These are phyloP conservation scores for Cyberlindnera samutprakarnensis DNA, from an alignment of 805 yeast species.

Conservation along the genomic window DNA sequence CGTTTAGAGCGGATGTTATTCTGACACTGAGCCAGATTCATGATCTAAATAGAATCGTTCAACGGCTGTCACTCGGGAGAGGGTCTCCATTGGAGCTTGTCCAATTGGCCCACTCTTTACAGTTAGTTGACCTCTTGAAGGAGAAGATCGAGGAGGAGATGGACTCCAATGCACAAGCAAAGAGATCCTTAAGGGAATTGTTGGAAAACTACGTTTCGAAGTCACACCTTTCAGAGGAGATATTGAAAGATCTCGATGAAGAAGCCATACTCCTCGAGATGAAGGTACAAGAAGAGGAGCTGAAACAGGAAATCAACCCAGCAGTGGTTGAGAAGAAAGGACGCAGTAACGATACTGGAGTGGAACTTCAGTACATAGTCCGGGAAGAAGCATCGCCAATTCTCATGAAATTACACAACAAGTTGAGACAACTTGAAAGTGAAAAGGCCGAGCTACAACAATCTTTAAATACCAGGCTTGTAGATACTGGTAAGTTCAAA, in stretches of 20 bases:
- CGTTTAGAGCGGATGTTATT: slow-evolving; percentile 26
- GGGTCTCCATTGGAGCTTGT: slow-evolving; percentile 39
- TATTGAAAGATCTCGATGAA: slow-evolving; percentile 35
- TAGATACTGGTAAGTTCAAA: slow-evolving; percentile 20
- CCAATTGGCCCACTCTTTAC: slow-evolving; percentile 35
- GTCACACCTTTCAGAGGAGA: slow-evolving; percentile 31
- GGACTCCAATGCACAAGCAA: slow-evolving; percentile 22
- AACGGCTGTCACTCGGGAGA: slow-evolving; percentile 44
- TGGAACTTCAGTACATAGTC: slow-evolving; percentile 5
- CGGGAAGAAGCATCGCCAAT: slow-evolving; percentile 5
- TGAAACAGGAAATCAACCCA: slow-evolving; percentile 8
- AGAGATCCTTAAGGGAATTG: slow-evolving; percentile 15
- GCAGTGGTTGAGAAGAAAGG: slow-evolving; percentile 7
- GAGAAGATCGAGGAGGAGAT: slow-evolving; percentile 14
- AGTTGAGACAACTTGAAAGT: slow-evolving; percentile 1
- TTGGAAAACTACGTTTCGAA: slow-evolving; percentile 29
- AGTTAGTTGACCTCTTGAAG: slow-evolving; percentile 25
- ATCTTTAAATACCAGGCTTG: slow-evolving; percentile 11
- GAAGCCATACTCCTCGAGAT: slow-evolving; percentile 21
- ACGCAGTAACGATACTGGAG: not conserved
- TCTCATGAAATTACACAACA: slow-evolving; percentile 5
- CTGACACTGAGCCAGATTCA: slow-evolving; percentile 36
- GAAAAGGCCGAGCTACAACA: slow-evolving; percentile 4
- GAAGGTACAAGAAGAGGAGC: slow-evolving; percentile 18
- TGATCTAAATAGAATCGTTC: slow-evolving; percentile 55